Base-by-base conservation (phyloP, 2,329 filamentous ascomycete genomes). In the Hypoxylon sp. region DNA sequence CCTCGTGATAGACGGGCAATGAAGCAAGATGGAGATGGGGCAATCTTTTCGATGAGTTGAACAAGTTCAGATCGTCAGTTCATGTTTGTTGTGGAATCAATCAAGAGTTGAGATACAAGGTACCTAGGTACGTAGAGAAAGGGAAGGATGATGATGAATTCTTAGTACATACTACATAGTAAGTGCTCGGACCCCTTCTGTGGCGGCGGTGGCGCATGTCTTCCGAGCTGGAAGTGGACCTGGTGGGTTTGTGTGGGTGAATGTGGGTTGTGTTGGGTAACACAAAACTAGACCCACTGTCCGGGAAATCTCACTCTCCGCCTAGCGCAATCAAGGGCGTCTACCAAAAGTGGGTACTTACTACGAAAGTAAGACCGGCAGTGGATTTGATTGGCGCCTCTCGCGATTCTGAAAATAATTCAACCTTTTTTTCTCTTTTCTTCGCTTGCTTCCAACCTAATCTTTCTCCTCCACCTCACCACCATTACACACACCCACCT, bases 371-470 rank as follows among this genome's bases (percentile, higher is more conserved):
- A n/a, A 12, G 12, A 17, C 43, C 46, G 43, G 46, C 44, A 49
- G 16, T 53, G 42, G 6, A 48, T 58, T 60, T 60, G 57, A 60
- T 60, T 60, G 57, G 57, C 57, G 57, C 50, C 57, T 57, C 36
- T 44, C 57, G 57, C 57, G 57, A 57, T 44, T 60, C 50, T 25
- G 26, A 43, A 48, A 52, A 51, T 17, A 40, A 34, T 38, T 26
- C 27, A 38, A 32, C 32, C 38, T 17, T 8, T 30, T 30, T 13
- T 30, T 36, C 9, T 29, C 7, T 13, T 30, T 12, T 13, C n/a
- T 9, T 6, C 12, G 15, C 34, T 37, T 36, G 40, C 32, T 21
- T 36, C 16, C 30, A 42, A 26, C 31, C 17, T 25, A 17, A 23
- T 20, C 17, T 29, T 23, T 49, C 25, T 38, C 46, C 34, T 46